Evolutionary conservation across 2,329 filamentous ascomycete genomes (phyloP).

Genomic region (Trichoderma cornu-damae): DNA sequence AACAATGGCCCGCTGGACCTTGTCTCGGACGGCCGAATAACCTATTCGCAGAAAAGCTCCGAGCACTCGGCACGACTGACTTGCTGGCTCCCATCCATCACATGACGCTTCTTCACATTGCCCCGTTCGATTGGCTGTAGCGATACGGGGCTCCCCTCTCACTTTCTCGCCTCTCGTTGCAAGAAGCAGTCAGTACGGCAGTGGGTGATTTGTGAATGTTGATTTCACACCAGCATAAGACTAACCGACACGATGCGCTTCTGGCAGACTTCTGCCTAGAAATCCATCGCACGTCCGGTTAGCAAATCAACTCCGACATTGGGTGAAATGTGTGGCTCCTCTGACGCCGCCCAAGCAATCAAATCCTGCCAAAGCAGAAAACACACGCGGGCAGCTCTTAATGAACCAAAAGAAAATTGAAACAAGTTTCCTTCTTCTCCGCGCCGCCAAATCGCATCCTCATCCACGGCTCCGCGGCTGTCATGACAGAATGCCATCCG

Average conservation of each 20-base stretch:
- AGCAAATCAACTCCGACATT: no score
- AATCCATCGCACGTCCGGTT: no score
- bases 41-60: conserved; percentile 17
- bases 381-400: conserved; percentile 55
- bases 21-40: conserved; percentile 2
- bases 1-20: neutral
- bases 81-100: conserved; percentile 8
- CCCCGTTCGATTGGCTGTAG: neutral
- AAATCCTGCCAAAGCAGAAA: conserved; percentile 26
- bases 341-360: conserved; percentile 40
- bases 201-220: no score
- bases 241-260: neutral
- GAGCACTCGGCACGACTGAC: neutral
- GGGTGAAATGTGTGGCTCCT: conserved; percentile 37
- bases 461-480: conserved; percentile 58
- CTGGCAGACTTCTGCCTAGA: neutral
- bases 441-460: conserved; percentile 55
- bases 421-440: conserved; percentile 42
- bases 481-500: conserved; percentile 64
- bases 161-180: no score
- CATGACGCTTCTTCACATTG: conserved; percentile 9
- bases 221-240: no score
- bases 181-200: no score
- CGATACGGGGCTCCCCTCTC: no score
- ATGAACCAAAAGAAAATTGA: conserved; percentile 41